These are phyloP conservation scores for Boletus sp. DNA, from an alignment of 768 basidiomycete genomes.

Conservation along the genomic window DNA sequence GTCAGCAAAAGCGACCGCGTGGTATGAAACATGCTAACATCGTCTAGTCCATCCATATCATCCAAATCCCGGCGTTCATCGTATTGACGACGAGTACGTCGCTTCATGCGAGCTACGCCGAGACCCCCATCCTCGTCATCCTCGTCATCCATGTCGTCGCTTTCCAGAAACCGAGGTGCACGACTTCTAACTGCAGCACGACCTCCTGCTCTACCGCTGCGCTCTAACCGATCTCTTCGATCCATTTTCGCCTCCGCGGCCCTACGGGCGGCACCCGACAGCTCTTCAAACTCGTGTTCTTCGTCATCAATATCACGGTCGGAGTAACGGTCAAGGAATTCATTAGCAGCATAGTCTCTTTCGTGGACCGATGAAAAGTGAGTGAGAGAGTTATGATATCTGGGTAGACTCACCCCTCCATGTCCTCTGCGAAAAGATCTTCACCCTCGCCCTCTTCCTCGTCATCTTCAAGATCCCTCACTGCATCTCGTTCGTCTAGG, in stretches of 20 bases:
- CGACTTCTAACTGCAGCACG: conserved; percentile 77
- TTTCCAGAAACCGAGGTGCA: conserved; percentile 84
- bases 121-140: conserved; percentile 67
- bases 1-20: conserved; percentile 12
- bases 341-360: conserved; percentile 86
- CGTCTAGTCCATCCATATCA: conserved; percentile 86
- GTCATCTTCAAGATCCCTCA: conserved; percentile 63
- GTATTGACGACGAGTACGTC: conserved; percentile 84
- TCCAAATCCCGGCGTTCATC: conserved; percentile 90
- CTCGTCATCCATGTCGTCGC: conserved; percentile 75
- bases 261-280: conserved; percentile 68
- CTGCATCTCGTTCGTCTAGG: conserved; percentile 64
- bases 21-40: conserved; percentile 47
- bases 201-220: conserved; percentile 60
- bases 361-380: conserved; percentile 1
- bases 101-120: conserved; percentile 68
- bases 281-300: conserved; percentile 53
- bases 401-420: conserved; percentile 57
- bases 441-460: conserved; percentile 84
- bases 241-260: conserved; percentile 87
- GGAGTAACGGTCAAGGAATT: conserved; percentile 82
- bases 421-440: conserved; percentile 83
- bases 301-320: conserved; percentile 85
- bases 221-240: conserved; percentile 75
- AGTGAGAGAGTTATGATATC: conserved; percentile 3